Evolutionary conservation across 148 eudicot genomes (phyloP).

Genomic region (Amaranthus palmeri): DNA sequence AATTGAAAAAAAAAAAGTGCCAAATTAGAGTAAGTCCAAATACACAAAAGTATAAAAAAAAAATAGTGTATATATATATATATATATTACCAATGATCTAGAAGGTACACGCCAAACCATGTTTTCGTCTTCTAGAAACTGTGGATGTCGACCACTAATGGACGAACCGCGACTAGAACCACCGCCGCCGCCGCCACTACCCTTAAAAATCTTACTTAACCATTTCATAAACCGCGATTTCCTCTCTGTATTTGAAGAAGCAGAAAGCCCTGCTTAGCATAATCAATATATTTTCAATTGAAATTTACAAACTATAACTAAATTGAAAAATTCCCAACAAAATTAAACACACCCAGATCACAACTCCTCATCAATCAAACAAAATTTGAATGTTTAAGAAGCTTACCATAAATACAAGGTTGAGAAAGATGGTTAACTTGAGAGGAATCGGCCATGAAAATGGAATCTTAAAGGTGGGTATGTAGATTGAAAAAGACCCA

Average conservation of each 20-base stretch:
- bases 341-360: not conserved
- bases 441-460: slow-evolving; percentile 63
- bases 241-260: slow-evolving; percentile 54
- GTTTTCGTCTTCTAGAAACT: slow-evolving; percentile 68
- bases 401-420: slow-evolving; percentile 61
- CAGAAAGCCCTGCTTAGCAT: slow-evolving; percentile 40
- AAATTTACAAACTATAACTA: not conserved
- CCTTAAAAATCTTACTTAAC: slow-evolving; percentile 76
- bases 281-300: not conserved
- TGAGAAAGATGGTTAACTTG: slow-evolving; percentile 56
- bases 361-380: not conserved
- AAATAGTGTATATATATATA: not conserved
- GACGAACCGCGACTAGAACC: slow-evolving; percentile 36
- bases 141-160: slow-evolving; percentile 41
- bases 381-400: not conserved
- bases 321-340: not conserved
- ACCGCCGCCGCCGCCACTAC: slow-evolving; percentile 36
- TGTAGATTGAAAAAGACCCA: slow-evolving; percentile 26
- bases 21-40: not conserved
- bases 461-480: slow-evolving; percentile 16
- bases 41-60: not conserved
- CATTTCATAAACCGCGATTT: slow-evolving; percentile 82
- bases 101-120: slow-evolving; percentile 66
- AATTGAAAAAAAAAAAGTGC: no score
- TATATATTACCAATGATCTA: slow-evolving; percentile 59